Conservation (phyloP, 176 grass and related monocot genomes). For the Carex littledalei region DNA sequence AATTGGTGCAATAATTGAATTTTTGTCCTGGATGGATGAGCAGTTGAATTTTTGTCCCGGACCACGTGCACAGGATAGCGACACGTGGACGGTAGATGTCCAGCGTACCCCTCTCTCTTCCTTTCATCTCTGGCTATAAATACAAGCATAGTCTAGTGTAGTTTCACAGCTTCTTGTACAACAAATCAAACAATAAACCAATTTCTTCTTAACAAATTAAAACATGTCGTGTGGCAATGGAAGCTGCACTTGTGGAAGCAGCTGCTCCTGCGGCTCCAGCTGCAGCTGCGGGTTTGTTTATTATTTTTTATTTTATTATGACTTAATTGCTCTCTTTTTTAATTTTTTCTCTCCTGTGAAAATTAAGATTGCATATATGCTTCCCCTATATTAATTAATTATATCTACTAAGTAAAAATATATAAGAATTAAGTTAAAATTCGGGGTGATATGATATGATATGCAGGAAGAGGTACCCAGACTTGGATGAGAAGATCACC, state of each 20-base stretch:
- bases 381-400: too few species aligned
- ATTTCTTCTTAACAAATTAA: not conserved
- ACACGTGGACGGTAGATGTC: not conserved
- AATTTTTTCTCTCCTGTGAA: too few species aligned
- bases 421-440: not conserved
- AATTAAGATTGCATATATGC: too few species aligned
- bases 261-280: constrained; percentile 7
- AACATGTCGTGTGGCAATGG: too few species aligned
- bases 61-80: not conserved
- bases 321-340: too few species aligned
- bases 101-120: not conserved
- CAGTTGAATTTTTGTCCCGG: too few species aligned
- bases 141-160: not conserved
- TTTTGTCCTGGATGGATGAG: too few species aligned
- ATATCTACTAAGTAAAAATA: too few species aligned
- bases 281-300: constrained; percentile 7
- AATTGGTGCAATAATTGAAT: too few species aligned
- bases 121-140: not conserved
- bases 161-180: not conserved
- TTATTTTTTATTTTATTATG: not conserved
- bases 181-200: not conserved
- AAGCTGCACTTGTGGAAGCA: not conserved
- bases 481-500: constrained; percentile 34
- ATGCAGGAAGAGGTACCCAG: constrained; percentile 22
- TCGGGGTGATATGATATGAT: not conserved